Conservation (phyloP, 1,284 basidiomycete genomes). For the Fomes fomentarius region DNA sequence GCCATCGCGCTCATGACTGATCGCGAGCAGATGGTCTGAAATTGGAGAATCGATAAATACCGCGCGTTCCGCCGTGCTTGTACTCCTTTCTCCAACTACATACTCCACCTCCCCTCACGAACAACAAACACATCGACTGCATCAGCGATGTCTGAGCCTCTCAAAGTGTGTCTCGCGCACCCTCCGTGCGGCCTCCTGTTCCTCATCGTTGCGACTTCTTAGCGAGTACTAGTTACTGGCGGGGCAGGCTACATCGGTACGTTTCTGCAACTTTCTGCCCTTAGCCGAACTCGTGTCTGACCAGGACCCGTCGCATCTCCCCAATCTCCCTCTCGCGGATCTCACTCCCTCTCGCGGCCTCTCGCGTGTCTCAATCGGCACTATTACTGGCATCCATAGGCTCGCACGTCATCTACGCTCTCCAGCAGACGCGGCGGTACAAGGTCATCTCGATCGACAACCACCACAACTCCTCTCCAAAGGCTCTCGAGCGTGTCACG, state of each 20-base stretch:
- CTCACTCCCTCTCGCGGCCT: neutral
- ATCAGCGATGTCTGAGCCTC: conserved; percentile 33
- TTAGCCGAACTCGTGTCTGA: conserved; percentile 4
- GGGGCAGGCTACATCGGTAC: conserved; percentile 86
- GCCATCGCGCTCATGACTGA: no score
- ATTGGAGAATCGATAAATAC: no score
- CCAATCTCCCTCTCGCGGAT: conserved; percentile 3
- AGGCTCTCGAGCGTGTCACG: conserved; percentile 73
- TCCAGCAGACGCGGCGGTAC: conserved; percentile 87
- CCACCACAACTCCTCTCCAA: conserved; percentile 87
- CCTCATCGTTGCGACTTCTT: conserved; percentile 11
- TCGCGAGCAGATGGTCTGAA: no score
- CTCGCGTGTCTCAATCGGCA: neutral
- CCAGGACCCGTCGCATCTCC: neutral
- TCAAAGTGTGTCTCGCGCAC: conserved; percentile 42
- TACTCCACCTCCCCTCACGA: no score
- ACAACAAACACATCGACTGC: no score
- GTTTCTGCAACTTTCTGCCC: conserved; percentile 1
- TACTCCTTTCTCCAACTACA: no score
- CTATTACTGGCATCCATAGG: conserved; percentile 51
- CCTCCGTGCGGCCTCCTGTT: neutral
- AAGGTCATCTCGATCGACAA: conserved; percentile 95
- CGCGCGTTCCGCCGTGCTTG: no score
- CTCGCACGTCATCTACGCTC: conserved; percentile 87
- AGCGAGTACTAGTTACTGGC: conserved; percentile 81